Percentiles rank a stretch among this genome's conserved stretches.
phyloP scores from a whole-genome alignment of 2,329 filamentous ascomycete species.

The Hypomyces rosellus region DNA sequence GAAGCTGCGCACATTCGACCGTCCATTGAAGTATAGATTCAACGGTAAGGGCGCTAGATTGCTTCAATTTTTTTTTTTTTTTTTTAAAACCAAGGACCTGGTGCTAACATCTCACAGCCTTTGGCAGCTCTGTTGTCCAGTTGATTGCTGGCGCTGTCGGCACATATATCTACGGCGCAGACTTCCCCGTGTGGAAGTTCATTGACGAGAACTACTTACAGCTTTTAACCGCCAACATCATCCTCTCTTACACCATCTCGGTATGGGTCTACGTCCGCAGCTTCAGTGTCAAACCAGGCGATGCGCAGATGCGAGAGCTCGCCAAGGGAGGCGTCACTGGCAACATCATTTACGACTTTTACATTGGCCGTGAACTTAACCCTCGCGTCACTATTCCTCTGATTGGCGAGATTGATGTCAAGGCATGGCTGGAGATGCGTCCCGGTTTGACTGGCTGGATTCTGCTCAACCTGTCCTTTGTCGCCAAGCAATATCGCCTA shows the following conservation, averaged over 20 bases:
- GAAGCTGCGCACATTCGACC: constrained; percentile 56
- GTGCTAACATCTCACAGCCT: constrained; percentile 45
- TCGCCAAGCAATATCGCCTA: constrained; percentile 77
- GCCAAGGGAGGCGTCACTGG: constrained; percentile 73
- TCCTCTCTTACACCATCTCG: constrained; percentile 65
- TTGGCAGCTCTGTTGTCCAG: constrained; percentile 64
- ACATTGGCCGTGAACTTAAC: constrained; percentile 92
- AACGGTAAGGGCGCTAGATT: constrained; percentile 44
- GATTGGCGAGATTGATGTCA: constrained; percentile 80
- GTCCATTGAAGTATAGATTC: constrained; percentile 71
- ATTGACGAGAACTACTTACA: constrained; percentile 84
- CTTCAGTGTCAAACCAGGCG: constrained; percentile 68
- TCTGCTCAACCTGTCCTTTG: constrained; percentile 71
- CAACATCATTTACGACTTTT: constrained; percentile 87
- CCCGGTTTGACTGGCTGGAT: constrained; percentile 84
- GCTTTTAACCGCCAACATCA: constrained; percentile 71
- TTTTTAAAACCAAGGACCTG: not conserved
- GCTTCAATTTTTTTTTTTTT: not conserved
- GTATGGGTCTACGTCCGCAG: constrained; percentile 71
- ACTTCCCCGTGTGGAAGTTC: constrained; percentile 82
- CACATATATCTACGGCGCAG: constrained; percentile 65
- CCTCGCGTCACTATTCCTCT: constrained; percentile 71
- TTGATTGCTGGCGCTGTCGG: constrained; percentile 62
- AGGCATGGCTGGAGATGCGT: constrained; percentile 77
- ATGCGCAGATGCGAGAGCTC: constrained; percentile 64